These are phyloP conservation scores for Colletotrichum aenigma DNA, from an alignment of 2,329 filamentous ascomycete species.

Conservation along the genomic window DNA sequence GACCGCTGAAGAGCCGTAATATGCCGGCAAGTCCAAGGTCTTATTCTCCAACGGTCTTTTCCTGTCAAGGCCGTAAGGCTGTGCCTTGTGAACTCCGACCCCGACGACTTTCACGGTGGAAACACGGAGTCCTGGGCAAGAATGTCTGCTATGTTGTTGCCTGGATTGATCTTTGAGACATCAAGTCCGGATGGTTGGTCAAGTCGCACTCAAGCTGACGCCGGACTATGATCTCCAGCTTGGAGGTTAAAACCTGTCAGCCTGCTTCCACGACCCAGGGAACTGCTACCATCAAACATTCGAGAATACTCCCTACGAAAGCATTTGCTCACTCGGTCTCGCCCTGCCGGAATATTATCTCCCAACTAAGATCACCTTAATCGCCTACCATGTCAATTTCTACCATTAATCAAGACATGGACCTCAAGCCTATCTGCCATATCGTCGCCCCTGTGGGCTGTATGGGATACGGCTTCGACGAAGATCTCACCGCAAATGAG, in stretches of 20 bases:
- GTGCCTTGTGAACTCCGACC: not conserved
- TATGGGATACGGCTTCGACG: not conserved
- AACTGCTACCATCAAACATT: not conserved
- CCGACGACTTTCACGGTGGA: not conserved
- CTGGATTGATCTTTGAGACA: not conserved
- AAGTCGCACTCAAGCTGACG: not conserved
- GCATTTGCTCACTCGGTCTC: not conserved
- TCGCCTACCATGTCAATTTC: not conserved
- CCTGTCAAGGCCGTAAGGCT: not conserved
- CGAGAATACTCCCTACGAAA: not conserved
- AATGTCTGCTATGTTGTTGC: not conserved
- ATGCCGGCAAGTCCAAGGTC: not conserved
- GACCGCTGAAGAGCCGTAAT: constrained; percentile 10
- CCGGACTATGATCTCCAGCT: not conserved
- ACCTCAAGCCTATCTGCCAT: not conserved
- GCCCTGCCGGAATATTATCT: not conserved
- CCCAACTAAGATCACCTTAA: not conserved
- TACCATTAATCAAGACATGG: not conserved
- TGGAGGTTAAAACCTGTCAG: not conserved
- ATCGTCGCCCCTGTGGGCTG: not conserved
- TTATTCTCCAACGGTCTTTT: not conserved
- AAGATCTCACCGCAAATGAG: not conserved
- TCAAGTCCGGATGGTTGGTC: not conserved
- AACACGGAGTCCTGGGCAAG: not conserved
- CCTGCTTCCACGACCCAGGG: not conserved